Evolutionary conservation across 495 filamentous ascomycete genomes (phyloP).

Genomic region (Podospora didyma): DNA sequence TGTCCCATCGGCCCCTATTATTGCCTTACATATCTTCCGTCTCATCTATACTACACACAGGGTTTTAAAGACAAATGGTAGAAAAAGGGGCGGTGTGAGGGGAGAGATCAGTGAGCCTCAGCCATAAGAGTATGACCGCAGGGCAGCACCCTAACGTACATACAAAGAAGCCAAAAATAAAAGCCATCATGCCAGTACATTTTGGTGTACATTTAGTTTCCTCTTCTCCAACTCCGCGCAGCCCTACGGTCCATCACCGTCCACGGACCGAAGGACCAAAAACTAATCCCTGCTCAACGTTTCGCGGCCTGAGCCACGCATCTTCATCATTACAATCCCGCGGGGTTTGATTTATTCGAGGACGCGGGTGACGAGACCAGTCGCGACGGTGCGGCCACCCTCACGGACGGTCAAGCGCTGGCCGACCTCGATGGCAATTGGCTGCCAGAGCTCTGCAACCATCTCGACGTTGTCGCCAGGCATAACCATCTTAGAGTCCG

Average conservation of each 20-base stretch:
- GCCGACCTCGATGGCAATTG: constrained; percentile 80
- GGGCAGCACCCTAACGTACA: background rate
- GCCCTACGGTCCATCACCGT: constrained; percentile 6
- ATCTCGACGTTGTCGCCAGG: constrained; percentile 99
- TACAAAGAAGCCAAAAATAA: background rate
- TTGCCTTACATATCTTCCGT: constrained; percentile 14
- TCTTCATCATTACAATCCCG: too few relatives aligned
- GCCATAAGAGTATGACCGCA: background rate
- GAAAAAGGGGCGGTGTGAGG: constrained; percentile 22
- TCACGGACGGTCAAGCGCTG: constrained; percentile 96
- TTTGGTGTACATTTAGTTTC: constrained; percentile 14
- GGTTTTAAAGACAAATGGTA: constrained; percentile 23
- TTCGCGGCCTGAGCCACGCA: background rate
- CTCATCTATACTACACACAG: constrained; percentile 28
- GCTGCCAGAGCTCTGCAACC: constrained; percentile 72
- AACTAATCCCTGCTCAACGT: background rate
- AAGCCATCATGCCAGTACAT: background rate
- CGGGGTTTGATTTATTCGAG: constrained; percentile 52
- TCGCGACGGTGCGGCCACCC: constrained; percentile 89
- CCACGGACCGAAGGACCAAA: background rate
- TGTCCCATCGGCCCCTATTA: constrained; percentile 19
- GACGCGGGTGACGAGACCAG: constrained; percentile 85
- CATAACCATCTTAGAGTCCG: constrained; percentile 72
- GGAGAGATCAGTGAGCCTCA: constrained; percentile 25
- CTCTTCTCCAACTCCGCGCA: constrained; percentile 10